Evolutionary conservation across 257 asterid species (phyloP).

Genomic region (Nicotiana paniculata): DNA sequence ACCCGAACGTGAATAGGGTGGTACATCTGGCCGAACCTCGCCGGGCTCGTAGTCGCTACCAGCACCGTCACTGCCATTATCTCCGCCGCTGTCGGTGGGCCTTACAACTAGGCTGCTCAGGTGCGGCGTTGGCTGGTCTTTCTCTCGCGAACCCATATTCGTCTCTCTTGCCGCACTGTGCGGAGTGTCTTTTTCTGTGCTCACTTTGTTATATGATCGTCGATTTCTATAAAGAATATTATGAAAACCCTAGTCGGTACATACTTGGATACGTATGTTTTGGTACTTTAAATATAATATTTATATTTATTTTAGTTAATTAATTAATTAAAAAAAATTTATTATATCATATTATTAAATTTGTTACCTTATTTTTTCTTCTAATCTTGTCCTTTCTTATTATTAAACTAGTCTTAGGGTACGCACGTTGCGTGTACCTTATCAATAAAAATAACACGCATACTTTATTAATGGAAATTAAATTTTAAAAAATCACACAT

Average conservation of each 20-base stretch:
- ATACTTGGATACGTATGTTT: not conserved
- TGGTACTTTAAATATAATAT: not conserved
- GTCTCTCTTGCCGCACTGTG: conserved; percentile 5
- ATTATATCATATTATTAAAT: no score
- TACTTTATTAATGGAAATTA: no score
- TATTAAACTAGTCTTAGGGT: no score
- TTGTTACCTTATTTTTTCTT: no score
- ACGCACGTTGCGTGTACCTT: no score
- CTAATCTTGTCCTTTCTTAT: no score
- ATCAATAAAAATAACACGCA: no score
- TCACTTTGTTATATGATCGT: not conserved
- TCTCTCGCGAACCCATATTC: conserved; percentile 71
- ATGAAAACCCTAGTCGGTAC: not conserved
- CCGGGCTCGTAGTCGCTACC: conserved; percentile 88
- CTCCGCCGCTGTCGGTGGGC: conserved; percentile 44
- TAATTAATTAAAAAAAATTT: no score
- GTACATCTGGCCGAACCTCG: conserved; percentile 84
- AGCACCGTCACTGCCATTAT: conserved; percentile 37
- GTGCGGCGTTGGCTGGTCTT: conserved; percentile 54
- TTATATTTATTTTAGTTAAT: no score
- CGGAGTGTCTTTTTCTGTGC: not conserved
- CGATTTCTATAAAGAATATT: not conserved
- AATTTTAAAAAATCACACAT: no score
- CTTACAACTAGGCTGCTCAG: conserved; percentile 89
- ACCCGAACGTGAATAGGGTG: conserved; percentile 58